Evolutionary conservation across 2,329 filamentous ascomycete species (phyloP).

Genomic region (Hypoxylon sp.): DNA sequence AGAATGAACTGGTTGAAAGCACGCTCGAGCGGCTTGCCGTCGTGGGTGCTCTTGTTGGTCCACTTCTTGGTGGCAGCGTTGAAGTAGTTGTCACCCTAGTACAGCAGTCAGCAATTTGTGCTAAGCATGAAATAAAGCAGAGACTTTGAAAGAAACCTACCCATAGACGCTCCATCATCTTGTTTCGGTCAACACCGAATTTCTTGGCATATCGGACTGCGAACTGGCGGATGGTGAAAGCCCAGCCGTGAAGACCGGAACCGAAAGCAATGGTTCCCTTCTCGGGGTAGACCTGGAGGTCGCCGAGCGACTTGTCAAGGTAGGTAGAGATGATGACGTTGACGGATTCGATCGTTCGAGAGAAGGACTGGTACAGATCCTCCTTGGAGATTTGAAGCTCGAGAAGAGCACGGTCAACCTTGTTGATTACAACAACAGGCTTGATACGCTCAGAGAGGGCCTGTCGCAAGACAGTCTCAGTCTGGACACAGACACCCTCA

Average conservation of each 20-base stretch:
- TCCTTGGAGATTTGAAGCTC: constrained; percentile 99
- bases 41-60: constrained; percentile 87
- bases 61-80: constrained; percentile 99
- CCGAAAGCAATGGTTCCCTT: constrained; percentile 98
- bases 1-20: constrained; percentile 99
- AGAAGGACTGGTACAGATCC: constrained; percentile 99
- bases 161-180: constrained; percentile 99
- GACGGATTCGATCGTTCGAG: constrained; percentile 98
- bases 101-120: constrained; percentile 46
- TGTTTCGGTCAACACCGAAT: constrained; percentile 99
- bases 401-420: constrained; percentile 99
- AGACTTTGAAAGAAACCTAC: constrained; percentile 63
- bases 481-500: constrained; percentile 99
- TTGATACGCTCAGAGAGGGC: constrained; percentile 99
- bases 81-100: constrained; percentile 96
- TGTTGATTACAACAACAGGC: constrained; percentile 99
- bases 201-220: constrained; percentile 98
- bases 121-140: background rate
- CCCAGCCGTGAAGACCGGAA: constrained; percentile 99
- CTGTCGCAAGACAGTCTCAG: constrained; percentile 99
- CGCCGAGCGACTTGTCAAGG: constrained; percentile 95
- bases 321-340: constrained; percentile 99
- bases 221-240: constrained; percentile 99
- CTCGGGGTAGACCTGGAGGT: constrained; percentile 98
- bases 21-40: constrained; percentile 94